Evolutionary conservation across 2,329 filamentous ascomycete species (phyloP).

Genomic region (Ilyonectria robusta): DNA sequence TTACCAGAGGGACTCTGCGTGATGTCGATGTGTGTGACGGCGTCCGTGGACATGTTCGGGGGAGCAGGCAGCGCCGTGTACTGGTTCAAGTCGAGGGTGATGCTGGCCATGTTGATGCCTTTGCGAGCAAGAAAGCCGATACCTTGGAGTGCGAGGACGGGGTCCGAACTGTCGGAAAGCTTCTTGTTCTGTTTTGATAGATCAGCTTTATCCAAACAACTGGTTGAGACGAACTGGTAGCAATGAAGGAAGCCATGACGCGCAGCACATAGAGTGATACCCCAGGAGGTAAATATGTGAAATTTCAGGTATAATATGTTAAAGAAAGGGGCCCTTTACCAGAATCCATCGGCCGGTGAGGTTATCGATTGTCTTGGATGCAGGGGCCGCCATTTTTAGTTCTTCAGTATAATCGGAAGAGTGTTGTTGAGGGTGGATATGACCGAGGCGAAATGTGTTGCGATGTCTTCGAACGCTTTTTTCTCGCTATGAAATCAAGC

Average conservation of each 20-base stretch:
- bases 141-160: conserved; percentile 79
- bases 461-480: too few relatives aligned
- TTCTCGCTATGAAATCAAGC: too few relatives aligned
- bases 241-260: background rate
- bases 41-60: conserved; percentile 56
- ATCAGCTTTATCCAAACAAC: background rate
- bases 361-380: conserved; percentile 75
- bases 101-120: conserved; percentile 76
- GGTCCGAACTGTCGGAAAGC: conserved; percentile 78
- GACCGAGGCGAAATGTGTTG: too few relatives aligned
- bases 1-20: background rate
- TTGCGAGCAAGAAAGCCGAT: conserved; percentile 81
- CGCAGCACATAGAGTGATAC: too few relatives aligned
- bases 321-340: conserved; percentile 61
- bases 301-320: too few relatives aligned
- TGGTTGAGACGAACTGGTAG: background rate
- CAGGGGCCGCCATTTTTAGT: conserved; percentile 77
- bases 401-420: background rate
- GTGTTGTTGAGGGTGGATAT: too few relatives aligned
- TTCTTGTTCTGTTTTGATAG: conserved; percentile 75
- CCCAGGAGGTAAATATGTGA: too few relatives aligned
- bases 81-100: conserved; percentile 75
- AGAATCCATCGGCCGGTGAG: conserved; percentile 79
- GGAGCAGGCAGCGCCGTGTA: conserved; percentile 60
- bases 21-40: background rate